Percentiles rank a stretch among this genome's conserved stretches.
phyloP scores from a whole-genome alignment of 306 rosid genomes.

The Myrica gale region DNA sequence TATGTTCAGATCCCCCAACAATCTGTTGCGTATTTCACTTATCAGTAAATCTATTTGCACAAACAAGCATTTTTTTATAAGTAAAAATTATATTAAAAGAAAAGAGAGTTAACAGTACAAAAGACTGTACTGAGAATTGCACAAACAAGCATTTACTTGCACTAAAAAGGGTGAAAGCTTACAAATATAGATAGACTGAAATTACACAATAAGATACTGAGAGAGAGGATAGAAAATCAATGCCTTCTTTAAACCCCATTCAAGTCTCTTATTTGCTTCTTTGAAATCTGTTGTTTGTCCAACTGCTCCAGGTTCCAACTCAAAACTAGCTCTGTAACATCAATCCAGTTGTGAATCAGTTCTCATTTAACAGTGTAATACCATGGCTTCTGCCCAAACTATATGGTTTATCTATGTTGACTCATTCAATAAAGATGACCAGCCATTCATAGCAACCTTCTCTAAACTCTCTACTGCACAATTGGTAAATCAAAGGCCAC shows the following conservation, averaged over 20 bases:
- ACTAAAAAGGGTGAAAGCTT: background rate
- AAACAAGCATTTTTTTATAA: background rate
- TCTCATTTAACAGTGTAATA: background rate
- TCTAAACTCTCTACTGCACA: background rate
- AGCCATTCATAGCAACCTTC: background rate
- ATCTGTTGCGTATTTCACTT: conserved; percentile 51
- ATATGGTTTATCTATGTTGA: background rate
- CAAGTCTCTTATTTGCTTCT: conserved; percentile 72
- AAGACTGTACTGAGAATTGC: too few relatives aligned
- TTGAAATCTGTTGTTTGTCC: conserved; percentile 81
- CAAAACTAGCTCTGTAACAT: conserved; percentile 72
- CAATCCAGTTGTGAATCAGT: conserved; percentile 27
- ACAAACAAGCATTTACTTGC: background rate
- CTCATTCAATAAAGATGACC: background rate
- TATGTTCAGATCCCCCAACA: conserved; percentile 73
- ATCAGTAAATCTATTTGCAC: conserved; percentile 34
- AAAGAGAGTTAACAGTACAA: too few relatives aligned
- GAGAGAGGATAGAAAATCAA: conserved; percentile 31
- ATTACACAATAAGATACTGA: background rate
- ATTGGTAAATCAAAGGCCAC: conserved; percentile 2
- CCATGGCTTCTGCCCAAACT: conserved; percentile 1
- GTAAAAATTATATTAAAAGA: too few relatives aligned
- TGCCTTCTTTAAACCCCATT: conserved; percentile 77
- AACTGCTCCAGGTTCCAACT: conserved; percentile 68
- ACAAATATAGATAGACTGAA: background rate